A percentile compares a stretch with the other conserved stretches of the same genome.
These are phyloP conservation scores for Clonostachys sp. DNA, from an alignment of 2,329 filamentous ascomycete species.

Conservation along the genomic window DNA sequence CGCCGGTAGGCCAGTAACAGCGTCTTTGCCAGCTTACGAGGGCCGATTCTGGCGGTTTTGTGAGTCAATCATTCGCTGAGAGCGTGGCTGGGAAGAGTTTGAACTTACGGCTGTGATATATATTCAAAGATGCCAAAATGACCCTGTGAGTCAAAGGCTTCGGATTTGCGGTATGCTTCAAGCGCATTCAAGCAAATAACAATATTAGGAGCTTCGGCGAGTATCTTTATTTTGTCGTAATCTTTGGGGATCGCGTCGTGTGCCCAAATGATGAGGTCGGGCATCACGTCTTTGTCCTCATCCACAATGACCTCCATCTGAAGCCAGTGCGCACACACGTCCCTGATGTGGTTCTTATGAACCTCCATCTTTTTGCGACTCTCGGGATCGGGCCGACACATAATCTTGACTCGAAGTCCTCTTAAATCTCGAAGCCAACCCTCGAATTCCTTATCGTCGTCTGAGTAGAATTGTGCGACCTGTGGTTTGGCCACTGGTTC, in stretches of 20 bases:
- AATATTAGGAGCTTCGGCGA: slow-evolving; percentile 12
- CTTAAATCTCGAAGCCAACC: not conserved
- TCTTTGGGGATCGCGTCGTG: slow-evolving; percentile 6
- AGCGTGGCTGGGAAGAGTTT: too few relatives aligned
- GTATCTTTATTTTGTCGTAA: slow-evolving; percentile 1
- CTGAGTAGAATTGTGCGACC: not conserved
- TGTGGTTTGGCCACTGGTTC: slow-evolving; percentile 26
- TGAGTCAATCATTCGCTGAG: not conserved
- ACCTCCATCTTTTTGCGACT: too few relatives aligned
- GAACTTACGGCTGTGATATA: slow-evolving; percentile 28
- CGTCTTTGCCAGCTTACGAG: slow-evolving; percentile 25
- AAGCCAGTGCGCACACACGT: slow-evolving; percentile 8
- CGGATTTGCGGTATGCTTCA: slow-evolving; percentile 15
- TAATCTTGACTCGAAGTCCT: too few relatives aligned
- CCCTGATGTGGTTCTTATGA: slow-evolving; percentile 6
- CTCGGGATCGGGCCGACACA: too few relatives aligned
- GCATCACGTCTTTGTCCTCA: slow-evolving; percentile 5
- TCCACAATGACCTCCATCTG: slow-evolving; percentile 19
- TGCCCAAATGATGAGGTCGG: slow-evolving; percentile 17
- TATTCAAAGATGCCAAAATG: slow-evolving; percentile 23
- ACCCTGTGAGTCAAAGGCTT: slow-evolving; percentile 8
- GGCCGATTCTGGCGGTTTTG: slow-evolving; percentile 18
- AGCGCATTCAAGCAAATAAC: slow-evolving; percentile 22
- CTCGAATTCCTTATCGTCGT: slow-evolving; percentile 17
- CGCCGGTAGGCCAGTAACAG: slow-evolving; percentile 14